Percentiles rank a stretch among this genome's conserved stretches.
Conservation (phyloP, 176 grass and related monocot species). For the Aegilops longissima region DNA sequence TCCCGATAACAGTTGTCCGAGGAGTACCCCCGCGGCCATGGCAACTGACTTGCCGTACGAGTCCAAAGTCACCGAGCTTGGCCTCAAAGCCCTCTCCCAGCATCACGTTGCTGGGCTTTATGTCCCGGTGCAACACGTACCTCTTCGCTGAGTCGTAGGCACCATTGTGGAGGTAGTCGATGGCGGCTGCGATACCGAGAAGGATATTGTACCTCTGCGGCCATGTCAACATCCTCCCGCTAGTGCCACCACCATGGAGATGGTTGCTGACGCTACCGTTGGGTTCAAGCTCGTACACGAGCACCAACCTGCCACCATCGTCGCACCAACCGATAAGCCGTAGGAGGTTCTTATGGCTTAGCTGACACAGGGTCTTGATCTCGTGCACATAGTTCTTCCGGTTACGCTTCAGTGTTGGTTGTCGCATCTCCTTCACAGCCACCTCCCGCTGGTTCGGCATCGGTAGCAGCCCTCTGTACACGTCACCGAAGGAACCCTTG, state of each 20-base stretch:
- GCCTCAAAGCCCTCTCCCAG: background rate
- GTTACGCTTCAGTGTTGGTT: background rate
- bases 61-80: slow-evolving; percentile 5
- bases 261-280: background rate
- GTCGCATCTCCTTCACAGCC: slow-evolving; percentile 13
- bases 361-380: background rate
- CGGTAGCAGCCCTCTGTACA: background rate
- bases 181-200: background rate
- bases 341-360: slow-evolving; percentile 3
- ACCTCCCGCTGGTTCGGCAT: background rate
- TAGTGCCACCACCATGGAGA: too few species aligned
- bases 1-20: background rate
- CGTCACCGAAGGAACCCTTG: background rate
- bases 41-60: background rate
- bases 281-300: background rate
- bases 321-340: slow-evolving; percentile 2
- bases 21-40: background rate
- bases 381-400: background rate
- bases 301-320: background rate
- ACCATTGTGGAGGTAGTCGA: slow-evolving; percentile 13
- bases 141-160: background rate
- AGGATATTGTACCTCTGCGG: background rate
- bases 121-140: background rate
- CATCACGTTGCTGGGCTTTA: slow-evolving; percentile 1
- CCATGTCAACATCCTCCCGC: background rate